Conservation (phyloP, 73 alveolate genomes). For the Tetrahymena malaccensis region DNA sequence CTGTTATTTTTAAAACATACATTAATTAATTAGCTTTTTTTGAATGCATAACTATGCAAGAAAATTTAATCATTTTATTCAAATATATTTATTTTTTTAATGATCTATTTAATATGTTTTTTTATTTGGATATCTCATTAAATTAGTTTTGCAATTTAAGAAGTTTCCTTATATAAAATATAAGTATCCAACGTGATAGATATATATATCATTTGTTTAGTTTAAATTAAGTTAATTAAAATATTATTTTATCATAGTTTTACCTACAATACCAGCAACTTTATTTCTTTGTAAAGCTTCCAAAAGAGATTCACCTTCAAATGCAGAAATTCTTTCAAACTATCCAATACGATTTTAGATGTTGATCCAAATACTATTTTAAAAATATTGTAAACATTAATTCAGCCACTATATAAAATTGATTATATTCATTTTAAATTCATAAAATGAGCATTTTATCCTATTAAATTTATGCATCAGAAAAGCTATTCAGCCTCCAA, state of each 20-base stretch:
- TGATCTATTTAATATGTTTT: neutral
- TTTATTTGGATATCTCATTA: neutral
- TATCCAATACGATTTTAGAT: conserved; percentile 9
- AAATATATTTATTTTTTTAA: too few species aligned
- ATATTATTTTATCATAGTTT: neutral
- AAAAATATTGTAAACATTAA: neutral
- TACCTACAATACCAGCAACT: conserved; percentile 33
- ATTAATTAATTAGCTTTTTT: neutral
- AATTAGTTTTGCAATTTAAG: neutral
- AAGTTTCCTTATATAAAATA: neutral
- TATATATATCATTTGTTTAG: neutral
- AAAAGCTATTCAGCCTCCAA: neutral
- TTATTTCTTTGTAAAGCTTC: conserved; percentile 28
- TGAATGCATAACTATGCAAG: neutral
- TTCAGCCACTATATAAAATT: neutral
- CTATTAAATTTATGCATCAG: neutral
- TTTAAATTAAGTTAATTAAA: too few species aligned
- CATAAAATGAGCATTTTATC: neutral
- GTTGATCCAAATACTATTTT: neutral
- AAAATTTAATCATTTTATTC: neutral
- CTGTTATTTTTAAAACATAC: neutral
- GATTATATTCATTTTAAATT: neutral
- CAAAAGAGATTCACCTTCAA: conserved; percentile 29
- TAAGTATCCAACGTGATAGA: neutral
- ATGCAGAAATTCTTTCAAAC: conserved; percentile 42